Evolutionary conservation across 2,329 filamentous ascomycete species (phyloP).

Genomic region (Hymenoscyphus salicellus): DNA sequence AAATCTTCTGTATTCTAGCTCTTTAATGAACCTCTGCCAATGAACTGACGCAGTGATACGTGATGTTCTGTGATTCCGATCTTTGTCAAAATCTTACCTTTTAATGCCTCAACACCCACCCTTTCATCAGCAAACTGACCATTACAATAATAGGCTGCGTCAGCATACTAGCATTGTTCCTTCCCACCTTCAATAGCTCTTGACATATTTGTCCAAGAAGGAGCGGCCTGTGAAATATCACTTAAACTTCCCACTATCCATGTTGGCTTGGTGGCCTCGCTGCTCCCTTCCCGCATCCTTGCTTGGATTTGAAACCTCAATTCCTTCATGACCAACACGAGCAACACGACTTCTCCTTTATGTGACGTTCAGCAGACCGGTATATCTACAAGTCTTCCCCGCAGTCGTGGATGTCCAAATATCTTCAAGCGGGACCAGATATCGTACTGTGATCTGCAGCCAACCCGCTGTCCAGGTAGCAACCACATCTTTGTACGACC

Average conservation of each 20-base stretch:
- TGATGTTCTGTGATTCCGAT: neutral
- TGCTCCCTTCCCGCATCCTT: neutral
- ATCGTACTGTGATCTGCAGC: constrained; percentile 1
- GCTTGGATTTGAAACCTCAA: neutral
- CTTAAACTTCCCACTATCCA: neutral
- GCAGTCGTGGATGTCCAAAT: neutral
- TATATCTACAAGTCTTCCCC: neutral
- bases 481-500: neutral
- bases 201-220: too few species aligned
- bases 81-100: too few species aligned
- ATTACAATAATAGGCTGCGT: too few species aligned
- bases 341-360: neutral
- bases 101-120: too few species aligned
- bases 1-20: constrained; percentile 36
- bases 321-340: neutral
- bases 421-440: neutral
- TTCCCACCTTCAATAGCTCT: too few species aligned
- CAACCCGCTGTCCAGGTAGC: neutral
- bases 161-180: too few species aligned
- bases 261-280: neutral
- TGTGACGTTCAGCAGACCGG: constrained; percentile 1
- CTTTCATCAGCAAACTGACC: too few species aligned
- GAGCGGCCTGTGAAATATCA: too few species aligned
- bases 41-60: neutral
- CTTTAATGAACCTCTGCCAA: constrained; percentile 9